Base-by-base conservation (phyloP, 148 eudicot species). In the Rhododendron mucronatum region DNA sequence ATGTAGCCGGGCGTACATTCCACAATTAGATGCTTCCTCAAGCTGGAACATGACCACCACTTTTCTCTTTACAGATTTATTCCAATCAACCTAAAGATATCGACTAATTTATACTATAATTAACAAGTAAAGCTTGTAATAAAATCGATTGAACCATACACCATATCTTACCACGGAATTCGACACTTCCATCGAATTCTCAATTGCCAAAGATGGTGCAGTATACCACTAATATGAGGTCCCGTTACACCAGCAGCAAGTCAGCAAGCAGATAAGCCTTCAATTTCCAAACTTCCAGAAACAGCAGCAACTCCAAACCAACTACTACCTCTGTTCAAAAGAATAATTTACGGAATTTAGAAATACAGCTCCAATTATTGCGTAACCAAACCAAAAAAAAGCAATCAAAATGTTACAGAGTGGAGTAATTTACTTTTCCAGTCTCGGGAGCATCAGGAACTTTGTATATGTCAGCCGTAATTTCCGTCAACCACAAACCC, bases 401-500 rank as follows among this genome's bases (percentile, higher is more conserved):
- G 21, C 4, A 23, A 37, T 12, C 48, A 77, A 37, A 78, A 48
- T 16, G 7, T n/a, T 13, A 41, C 41, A 48, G 3, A 33, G 81
- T n/a, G 9, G 84, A 47, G 44, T 35, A 39, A 79, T 83, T n/a
- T 82, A 89, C 91, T 83, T 87, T 90, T 67, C 87, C 79, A 73
- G 86, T 63, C 28, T 86, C 88, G 13, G 85, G 61, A 83, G 80
- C 80, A 77, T 93, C 93, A 80, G 87, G 84, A 44, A 93, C 93
- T 89, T 87, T 88, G 85, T 93, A 93, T 59, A 80, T 85, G 51
- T 91, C 91, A 30, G 92, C 84, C 15, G 88, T 87, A 53, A 93
- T 82, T 85, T 91, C 95, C 7, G 90, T 82, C 80, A 93, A 63
- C 91, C 91, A 93, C 21, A 93, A 77, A 53, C 93, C 95, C 3